Percentiles rank a stretch among this genome's conserved stretches.
Conservation (phyloP, 441 rosid species). For the Aquilaria agallochum region DNA sequence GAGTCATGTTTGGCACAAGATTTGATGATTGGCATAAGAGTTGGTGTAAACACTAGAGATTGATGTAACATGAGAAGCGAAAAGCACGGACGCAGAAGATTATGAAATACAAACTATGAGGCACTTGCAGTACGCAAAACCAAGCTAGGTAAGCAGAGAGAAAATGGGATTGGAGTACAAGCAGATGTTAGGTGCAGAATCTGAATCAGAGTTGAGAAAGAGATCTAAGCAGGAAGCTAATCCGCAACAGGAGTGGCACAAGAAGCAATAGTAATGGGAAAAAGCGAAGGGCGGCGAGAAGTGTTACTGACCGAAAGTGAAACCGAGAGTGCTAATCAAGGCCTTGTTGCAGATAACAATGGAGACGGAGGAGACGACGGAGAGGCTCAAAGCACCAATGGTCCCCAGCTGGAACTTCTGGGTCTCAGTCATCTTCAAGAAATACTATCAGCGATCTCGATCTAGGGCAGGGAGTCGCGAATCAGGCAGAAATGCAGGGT, state of each 20-base stretch:
- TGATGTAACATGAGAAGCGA: too few relatives aligned
- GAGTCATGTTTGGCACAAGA: too few relatives aligned
- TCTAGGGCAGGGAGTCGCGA: constrained; percentile 13
- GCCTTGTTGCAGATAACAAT: constrained; percentile 99
- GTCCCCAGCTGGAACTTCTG: constrained; percentile 94
- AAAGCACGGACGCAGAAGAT: too few relatives aligned
- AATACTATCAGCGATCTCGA: constrained; percentile 31
- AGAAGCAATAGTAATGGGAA: background rate
- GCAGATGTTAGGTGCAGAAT: background rate
- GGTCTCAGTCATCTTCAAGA: constrained; percentile 67
- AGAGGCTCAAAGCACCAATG: constrained; percentile 83
- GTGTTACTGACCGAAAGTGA: constrained; percentile 66
- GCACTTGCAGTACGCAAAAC: background rate
- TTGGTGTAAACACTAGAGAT: too few relatives aligned
- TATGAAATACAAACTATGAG: too few relatives aligned
- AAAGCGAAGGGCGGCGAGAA: background rate
- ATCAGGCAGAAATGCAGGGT: constrained; percentile 10
- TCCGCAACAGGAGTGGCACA: too few relatives aligned
- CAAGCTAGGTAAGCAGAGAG: background rate
- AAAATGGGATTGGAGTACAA: background rate
- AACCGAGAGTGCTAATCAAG: constrained; percentile 89
- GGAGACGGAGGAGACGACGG: constrained; percentile 94
- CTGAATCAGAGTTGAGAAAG: constrained; percentile 5
- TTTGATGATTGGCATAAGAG: too few relatives aligned
- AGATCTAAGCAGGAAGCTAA: background rate